phyloP scores from a whole-genome alignment of 2,329 filamentous ascomycete species.

The Penicillium carneum region DNA sequence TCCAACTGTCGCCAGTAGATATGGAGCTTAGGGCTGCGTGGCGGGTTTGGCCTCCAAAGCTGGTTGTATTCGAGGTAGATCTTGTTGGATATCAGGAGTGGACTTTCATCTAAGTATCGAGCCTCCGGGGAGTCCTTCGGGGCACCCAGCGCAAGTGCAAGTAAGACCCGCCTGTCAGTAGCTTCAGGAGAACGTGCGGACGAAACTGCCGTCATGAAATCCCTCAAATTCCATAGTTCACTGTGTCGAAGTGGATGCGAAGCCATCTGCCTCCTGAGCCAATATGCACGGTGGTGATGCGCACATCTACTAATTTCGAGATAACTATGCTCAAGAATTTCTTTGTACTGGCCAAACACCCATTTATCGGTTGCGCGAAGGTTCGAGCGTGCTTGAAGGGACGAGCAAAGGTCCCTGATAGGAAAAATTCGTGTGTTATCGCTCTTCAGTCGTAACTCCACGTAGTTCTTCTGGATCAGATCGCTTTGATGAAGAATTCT shows the following conservation, averaged over 20 bases:
- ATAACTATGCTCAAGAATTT: background rate
- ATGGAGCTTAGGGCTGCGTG: slow-evolving; percentile 18
- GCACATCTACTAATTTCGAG: rapidly evolving
- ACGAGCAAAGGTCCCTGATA: background rate
- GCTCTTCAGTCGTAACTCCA: slow-evolving; percentile 8
- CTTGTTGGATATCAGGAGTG: background rate
- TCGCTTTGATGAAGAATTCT: slow-evolving; percentile 14
- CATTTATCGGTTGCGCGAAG: background rate
- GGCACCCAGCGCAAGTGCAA: background rate
- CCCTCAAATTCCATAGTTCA: background rate
- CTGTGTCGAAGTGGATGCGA: slow-evolving; percentile 8
- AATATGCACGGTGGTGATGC: background rate
- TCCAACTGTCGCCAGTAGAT: slow-evolving; percentile 43
- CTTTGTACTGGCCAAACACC: background rate
- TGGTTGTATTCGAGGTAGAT: slow-evolving; percentile 13
- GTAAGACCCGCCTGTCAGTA: background rate
- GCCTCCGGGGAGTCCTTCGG: background rate
- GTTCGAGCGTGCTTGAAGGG: background rate
- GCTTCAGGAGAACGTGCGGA: background rate
- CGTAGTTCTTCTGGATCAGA: slow-evolving; percentile 20
- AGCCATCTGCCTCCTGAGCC: slow-evolving; percentile 8
- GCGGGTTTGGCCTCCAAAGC: slow-evolving; percentile 15
- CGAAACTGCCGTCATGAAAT: background rate
- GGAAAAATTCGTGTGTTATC: too few species aligned
- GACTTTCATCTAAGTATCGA: background rate